phyloP scores from a whole-genome alignment of 345 rosid genomes.

The Fremontodendron californicum region DNA sequence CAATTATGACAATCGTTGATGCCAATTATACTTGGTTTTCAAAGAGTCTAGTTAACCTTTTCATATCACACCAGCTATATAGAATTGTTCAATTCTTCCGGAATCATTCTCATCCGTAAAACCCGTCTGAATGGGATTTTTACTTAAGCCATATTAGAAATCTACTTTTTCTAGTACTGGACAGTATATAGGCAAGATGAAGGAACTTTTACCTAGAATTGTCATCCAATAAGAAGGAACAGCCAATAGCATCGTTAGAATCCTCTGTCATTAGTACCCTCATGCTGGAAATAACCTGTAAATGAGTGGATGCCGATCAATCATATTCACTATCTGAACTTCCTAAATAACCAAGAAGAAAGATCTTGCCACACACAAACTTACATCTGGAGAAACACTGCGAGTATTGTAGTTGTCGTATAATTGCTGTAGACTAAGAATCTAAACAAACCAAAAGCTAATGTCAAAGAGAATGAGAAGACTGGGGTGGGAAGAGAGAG shows the following conservation, averaged over 20 bases:
- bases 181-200: background rate
- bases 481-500: background rate
- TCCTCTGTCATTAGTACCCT: conserved; percentile 95
- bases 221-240: conserved; percentile 92
- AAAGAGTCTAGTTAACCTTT: background rate
- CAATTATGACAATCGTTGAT: background rate
- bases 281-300: conserved; percentile 95
- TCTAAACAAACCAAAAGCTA: conserved; percentile 41
- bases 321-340: background rate
- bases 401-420: conserved; percentile 94
- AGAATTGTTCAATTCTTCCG: background rate
- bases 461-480: conserved; percentile 4
- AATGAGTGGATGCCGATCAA: conserved; percentile 9
- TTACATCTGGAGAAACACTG: conserved; percentile 85
- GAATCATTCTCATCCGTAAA: background rate
- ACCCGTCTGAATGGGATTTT: background rate
- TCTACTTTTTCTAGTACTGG: background rate
- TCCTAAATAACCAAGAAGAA: background rate
- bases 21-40: background rate
- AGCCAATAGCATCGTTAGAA: conserved; percentile 74
- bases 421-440: conserved; percentile 92
- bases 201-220: conserved; percentile 60
- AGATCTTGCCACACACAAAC: conserved; percentile 14
- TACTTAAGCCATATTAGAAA: background rate
- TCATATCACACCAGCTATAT: background rate